A percentile compares a stretch with the other conserved stretches of the same genome.
These are phyloP conservation scores for Aspergillus mulundensis DNA, from an alignment of 495 filamentous ascomycete genomes.

Conservation along the genomic window DNA sequence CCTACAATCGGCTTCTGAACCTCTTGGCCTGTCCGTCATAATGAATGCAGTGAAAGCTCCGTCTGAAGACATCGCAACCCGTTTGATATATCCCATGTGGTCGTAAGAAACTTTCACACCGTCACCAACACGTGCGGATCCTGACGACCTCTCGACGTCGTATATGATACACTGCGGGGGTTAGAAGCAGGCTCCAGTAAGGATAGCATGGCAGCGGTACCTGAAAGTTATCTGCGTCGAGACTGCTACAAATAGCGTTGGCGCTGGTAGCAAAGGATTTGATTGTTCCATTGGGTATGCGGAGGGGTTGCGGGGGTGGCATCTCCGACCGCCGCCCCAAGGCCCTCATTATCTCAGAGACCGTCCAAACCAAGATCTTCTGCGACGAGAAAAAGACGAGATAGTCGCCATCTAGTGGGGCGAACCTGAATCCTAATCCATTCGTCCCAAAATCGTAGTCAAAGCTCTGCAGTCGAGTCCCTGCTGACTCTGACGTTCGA, in stretches of 20 bases:
- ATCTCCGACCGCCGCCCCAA: background rate
- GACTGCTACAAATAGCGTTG: conserved; percentile 7
- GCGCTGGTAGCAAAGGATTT: conserved; percentile 16
- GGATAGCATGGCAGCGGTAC: background rate
- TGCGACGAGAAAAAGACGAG: conserved; percentile 12
- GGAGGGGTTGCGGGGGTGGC: background rate
- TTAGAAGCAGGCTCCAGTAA: background rate
- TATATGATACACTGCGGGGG: conserved; percentile 16
- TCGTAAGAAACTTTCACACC: conserved; percentile 3
- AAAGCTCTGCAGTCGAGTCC: background rate
- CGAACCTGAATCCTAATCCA: conserved; percentile 8
- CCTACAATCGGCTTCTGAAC: background rate
- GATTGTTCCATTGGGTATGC: background rate
- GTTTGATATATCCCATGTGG: conserved; percentile 13
- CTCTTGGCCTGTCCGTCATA: background rate
- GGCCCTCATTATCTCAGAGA: background rate
- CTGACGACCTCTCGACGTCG: background rate
- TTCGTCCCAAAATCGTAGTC: background rate
- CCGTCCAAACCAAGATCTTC: conserved; percentile 5
- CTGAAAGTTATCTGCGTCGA: conserved; percentile 5
- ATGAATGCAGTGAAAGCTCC: conserved; percentile 13
- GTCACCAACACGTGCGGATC: background rate
- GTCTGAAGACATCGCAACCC: conserved; percentile 12
- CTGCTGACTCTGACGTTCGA: background rate
- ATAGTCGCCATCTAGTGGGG: conserved; percentile 6